Conservation (phyloP, 2,329 filamentous ascomycete genomes). For the Sporothrix brunneoviolacea region DNA sequence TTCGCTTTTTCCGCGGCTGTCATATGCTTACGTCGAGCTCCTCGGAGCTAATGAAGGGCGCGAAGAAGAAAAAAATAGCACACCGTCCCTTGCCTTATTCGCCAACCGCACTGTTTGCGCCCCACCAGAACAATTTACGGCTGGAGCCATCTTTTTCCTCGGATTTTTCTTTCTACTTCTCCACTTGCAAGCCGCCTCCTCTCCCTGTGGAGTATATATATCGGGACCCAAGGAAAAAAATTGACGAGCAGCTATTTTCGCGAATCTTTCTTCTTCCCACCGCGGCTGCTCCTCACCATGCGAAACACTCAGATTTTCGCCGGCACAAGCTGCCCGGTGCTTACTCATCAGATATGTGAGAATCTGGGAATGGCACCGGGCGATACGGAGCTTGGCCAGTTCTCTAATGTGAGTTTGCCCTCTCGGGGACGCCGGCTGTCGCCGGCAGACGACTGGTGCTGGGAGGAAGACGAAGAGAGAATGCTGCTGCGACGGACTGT, state of each 20-base stretch:
- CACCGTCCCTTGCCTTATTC: background rate
- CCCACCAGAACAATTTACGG: conserved; percentile 6
- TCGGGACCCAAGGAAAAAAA: background rate
- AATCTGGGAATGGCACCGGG: conserved; percentile 61
- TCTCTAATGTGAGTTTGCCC: conserved; percentile 53
- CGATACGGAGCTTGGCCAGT: conserved; percentile 60
- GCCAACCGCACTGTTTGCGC: background rate
- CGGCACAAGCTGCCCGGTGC: conserved; percentile 59
- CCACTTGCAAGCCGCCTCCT: background rate
- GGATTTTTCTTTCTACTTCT: background rate
- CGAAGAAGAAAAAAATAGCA: background rate
- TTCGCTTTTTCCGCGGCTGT: no score
- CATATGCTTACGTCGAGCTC: no score
- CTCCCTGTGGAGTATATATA: background rate
- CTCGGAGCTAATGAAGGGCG: no score
- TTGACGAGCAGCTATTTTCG: no score
- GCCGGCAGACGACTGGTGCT: background rate
- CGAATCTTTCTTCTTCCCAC: background rate
- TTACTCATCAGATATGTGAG: conserved; percentile 60
- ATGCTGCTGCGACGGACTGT: no score
- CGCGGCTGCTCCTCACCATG: conserved; percentile 12
- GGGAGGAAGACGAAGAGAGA: background rate
- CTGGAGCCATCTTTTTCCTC: conserved; percentile 21
- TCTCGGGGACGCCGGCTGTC: background rate
- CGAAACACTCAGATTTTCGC: conserved; percentile 59